phyloP scores from a whole-genome alignment of 768 basidiomycete genomes.

The Mycena crocata region DNA sequence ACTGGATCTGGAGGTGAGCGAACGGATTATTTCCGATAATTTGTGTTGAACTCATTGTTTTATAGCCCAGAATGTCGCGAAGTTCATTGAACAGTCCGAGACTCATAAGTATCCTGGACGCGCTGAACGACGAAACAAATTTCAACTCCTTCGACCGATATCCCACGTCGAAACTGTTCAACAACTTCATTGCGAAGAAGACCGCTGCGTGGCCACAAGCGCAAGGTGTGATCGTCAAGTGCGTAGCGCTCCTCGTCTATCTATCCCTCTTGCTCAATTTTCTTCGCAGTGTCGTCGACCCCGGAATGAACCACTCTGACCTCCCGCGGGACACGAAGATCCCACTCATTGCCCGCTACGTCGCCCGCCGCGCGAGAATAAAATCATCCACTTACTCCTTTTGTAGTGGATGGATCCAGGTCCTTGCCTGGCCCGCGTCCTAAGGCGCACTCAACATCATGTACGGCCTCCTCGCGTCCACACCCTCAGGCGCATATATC shows the following conservation, averaged over 20 bases:
- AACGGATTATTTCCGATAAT: background rate
- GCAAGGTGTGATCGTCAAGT: conserved; percentile 18
- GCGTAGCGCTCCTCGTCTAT: background rate
- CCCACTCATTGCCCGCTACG: background rate
- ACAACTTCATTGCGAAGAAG: conserved; percentile 13
- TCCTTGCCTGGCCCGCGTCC: conserved; percentile 10
- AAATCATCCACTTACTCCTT: background rate
- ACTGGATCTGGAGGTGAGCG: conserved; percentile 13
- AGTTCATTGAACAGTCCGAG: background rate
- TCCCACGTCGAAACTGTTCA: conserved; percentile 16
- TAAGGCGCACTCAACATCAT: conserved; percentile 18
- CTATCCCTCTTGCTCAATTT: background rate
- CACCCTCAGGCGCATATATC: conserved; percentile 5
- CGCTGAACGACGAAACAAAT: conserved; percentile 1
- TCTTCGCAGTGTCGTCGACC: conserved; percentile 8
- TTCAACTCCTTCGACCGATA: conserved; percentile 10
- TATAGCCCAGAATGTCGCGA: conserved; percentile 9
- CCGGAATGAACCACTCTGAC: conserved; percentile 10
- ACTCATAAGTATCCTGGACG: background rate
- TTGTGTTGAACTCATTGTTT: background rate
- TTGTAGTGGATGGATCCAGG: background rate
- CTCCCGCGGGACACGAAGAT: conserved; percentile 4
- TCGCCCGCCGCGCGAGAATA: background rate
- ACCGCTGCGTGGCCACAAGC: background rate
- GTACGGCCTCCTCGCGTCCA: background rate